These are phyloP conservation scores for Stagonosporopsis rhizophila DNA, from an alignment of 2,329 filamentous ascomycete species.

Conservation along the genomic window DNA sequence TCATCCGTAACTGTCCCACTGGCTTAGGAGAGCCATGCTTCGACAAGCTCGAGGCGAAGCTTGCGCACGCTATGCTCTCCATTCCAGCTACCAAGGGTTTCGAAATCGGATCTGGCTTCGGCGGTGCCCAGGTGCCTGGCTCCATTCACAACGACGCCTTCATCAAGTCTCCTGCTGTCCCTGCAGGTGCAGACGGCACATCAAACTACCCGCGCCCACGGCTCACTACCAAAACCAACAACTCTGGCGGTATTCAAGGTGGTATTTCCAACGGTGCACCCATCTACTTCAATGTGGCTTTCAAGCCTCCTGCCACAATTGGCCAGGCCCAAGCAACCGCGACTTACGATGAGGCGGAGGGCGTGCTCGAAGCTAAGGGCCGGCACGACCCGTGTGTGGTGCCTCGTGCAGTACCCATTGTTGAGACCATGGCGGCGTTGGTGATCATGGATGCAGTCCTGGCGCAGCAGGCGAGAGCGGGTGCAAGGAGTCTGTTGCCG, in stretches of 20 bases:
- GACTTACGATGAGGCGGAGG: conserved; percentile 77
- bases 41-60: conserved; percentile 90
- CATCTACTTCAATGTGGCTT: conserved; percentile 93
- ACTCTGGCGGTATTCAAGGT: conserved; percentile 93
- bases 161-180: conserved; percentile 62
- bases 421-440: conserved; percentile 89
- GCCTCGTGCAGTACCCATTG: conserved; percentile 83
- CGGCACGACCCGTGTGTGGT: conserved; percentile 94
- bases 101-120: conserved; percentile 92
- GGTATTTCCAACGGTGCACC: conserved; percentile 92
- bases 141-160: conserved; percentile 94
- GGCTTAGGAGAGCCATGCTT: conserved; percentile 94
- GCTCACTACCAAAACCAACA: conserved; percentile 89
- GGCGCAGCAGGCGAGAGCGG: conserved; percentile 73
- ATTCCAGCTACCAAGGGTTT: conserved; percentile 97
- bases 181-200: conserved; percentile 55
- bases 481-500: conserved; percentile 46
- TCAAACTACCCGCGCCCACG: conserved; percentile 58
- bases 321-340: conserved; percentile 85
- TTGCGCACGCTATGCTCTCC: conserved; percentile 92
- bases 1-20: conserved; percentile 83
- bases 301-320: conserved; percentile 96
- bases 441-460: conserved; percentile 87
- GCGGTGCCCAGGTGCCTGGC: conserved; percentile 82
- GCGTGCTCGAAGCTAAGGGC: conserved; percentile 86